phyloP scores from a whole-genome alignment of 441 rosid genomes.

The Sinapis alba region DNA sequence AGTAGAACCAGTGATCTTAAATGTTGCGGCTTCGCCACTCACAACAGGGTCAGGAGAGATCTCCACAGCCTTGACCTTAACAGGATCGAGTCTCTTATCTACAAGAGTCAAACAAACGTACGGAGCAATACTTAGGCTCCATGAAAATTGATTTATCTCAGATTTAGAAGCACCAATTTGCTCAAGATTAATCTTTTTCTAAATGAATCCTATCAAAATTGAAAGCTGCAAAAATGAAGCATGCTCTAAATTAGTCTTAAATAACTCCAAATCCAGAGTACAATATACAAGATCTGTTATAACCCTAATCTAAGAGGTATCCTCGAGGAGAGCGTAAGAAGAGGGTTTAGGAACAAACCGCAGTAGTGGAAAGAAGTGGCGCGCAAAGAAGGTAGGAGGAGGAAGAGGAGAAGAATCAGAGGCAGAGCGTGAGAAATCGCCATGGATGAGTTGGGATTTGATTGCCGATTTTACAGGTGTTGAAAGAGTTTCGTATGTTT shows the following conservation, averaged over 20 bases:
- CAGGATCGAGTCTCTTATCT: slow-evolving; percentile 67
- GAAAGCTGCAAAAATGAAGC: background rate
- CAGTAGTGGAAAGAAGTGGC: slow-evolving; percentile 40
- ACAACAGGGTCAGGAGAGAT: slow-evolving; percentile 80
- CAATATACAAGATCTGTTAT: background rate
- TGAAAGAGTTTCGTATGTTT: background rate
- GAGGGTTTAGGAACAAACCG: slow-evolving; percentile 30
- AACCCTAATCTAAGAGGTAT: background rate
- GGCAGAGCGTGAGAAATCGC: slow-evolving; percentile 31
- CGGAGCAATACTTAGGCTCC: background rate
- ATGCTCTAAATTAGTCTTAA: background rate
- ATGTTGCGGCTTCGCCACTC: slow-evolving; percentile 79
- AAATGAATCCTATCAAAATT: slow-evolving; percentile 1
- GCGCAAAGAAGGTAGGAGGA: slow-evolving; percentile 25
- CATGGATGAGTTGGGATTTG: slow-evolving; percentile 31
- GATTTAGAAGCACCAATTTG: background rate
- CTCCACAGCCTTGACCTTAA: slow-evolving; percentile 70
- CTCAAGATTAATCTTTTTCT: background rate
- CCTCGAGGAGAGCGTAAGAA: background rate
- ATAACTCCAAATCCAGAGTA: background rate
- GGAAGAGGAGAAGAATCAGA: slow-evolving; percentile 32
- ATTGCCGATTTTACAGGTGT: background rate
- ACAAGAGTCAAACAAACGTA: slow-evolving; percentile 22
- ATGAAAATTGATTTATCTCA: background rate
- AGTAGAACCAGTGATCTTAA: slow-evolving; percentile 74